These are phyloP conservation scores for Aspergillus aculeatus DNA, from an alignment of 2,329 filamentous ascomycete species.

Conservation along the genomic window DNA sequence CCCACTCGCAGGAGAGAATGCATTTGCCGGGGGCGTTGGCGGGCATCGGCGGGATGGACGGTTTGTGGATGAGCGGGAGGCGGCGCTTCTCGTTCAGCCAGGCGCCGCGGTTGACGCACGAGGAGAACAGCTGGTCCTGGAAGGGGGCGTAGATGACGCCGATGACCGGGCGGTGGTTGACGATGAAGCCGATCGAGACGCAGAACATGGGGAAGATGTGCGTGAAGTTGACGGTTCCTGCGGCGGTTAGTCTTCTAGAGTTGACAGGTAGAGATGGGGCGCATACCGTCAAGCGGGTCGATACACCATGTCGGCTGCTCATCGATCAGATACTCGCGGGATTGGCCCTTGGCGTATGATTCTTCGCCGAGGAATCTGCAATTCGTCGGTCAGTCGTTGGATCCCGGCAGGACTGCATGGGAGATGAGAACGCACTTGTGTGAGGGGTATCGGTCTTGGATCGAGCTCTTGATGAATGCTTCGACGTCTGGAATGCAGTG, in stretches of 20 bases:
- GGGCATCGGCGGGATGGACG: conserved; percentile 62
- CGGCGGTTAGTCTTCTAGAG: not conserved
- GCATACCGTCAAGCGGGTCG: conserved; percentile 68
- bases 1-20: conserved; percentile 75
- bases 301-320: conserved; percentile 69
- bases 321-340: conserved; percentile 67
- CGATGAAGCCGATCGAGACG: conserved; percentile 69
- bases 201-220: conserved; percentile 81
- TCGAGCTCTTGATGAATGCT: conserved; percentile 63
- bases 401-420: not conserved
- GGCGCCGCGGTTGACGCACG: conserved; percentile 64
- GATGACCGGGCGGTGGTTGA: conserved; percentile 60
- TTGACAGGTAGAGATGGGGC: not conserved
- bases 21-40: conserved; percentile 65
- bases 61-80: conserved; percentile 63
- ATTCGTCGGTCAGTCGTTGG: not conserved
- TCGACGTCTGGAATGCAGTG: conserved; percentile 60
- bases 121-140: conserved; percentile 66
- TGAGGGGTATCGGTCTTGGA: conserved; percentile 60
- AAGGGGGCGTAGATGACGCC: conserved; percentile 73
- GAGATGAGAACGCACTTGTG: conserved; percentile 57
- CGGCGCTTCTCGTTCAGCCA: conserved; percentile 65
- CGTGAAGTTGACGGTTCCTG: conserved; percentile 73
- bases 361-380: conserved; percentile 74
- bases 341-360: conserved; percentile 66